Base-by-base conservation (phyloP, 257 asterid species). In the Salvia rosmarinus region DNA sequence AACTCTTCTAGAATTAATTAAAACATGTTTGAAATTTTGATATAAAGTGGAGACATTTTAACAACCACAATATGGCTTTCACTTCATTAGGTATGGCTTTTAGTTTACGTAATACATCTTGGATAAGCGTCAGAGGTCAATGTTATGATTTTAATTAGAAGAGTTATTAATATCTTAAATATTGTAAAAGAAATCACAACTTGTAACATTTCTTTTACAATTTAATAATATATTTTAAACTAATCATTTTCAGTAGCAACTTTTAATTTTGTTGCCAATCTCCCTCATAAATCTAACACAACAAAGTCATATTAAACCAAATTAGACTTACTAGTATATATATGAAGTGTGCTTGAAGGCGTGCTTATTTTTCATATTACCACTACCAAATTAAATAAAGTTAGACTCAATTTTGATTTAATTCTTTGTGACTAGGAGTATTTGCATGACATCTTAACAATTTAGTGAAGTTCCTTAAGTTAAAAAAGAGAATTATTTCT, bases 11-110 rank as follows among this genome's bases (percentile, higher is more conserved):
- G 55, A 62, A 72, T 30, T 49, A 50, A 72, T 72, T 14, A 50
- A 35, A 21, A 20, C 64, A 34, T 21, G 70, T 72, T 71, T 62
- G 77, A 72, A 72, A 49, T 47, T 50, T 8, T 37, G 39, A 44
- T 20, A 16, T 25, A 4, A 46, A 60, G 39, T 44, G 10, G 20
- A 9, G 62, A 59, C 59, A 71, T 59, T 16, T 62, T 71, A 34
- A 60, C 76, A 2, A 71, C 76, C 42, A 60, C 30, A 16, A 17
- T 34, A 61, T 61, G 64, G 10, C 16, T 62, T 55, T 61, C 64
- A 21, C 25, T 61, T 49, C 77, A 72, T 61, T 72, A 61, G 77
- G 54, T 72, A 28, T 72, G 9, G 62, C 49, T 17, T 61, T 14
- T 35, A 50, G 16, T 21, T 72, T 61, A 72, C 51, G 70, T 9